A percentile compares a stretch with the other conserved stretches of the same genome.
These are phyloP conservation scores for Caryocar brasiliense DNA, from an alignment of 441 rosid genomes.

Conservation along the genomic window DNA sequence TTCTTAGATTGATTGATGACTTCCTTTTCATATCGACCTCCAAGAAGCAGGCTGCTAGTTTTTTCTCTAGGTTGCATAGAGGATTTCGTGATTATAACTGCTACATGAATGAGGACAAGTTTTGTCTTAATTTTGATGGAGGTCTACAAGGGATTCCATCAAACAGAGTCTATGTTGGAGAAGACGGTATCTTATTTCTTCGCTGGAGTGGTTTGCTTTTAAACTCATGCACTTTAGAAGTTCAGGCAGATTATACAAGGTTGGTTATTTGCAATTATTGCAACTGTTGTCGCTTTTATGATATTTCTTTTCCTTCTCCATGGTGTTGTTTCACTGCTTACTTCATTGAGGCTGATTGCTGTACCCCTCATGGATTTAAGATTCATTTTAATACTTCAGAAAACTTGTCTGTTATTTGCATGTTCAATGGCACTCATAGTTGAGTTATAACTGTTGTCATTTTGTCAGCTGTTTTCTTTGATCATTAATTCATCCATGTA, in stretches of 20 bases:
- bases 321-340: neutral
- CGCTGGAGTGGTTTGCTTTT: conserved; percentile 83
- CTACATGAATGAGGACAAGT: conserved; percentile 66
- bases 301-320: too few relatives aligned
- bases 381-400: too few relatives aligned
- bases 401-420: too few relatives aligned
- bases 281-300: too few relatives aligned
- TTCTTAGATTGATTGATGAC: conserved; percentile 75
- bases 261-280: conserved; percentile 17
- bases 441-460: neutral
- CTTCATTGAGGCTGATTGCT: neutral
- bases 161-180: conserved; percentile 37
- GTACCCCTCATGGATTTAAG: too few relatives aligned
- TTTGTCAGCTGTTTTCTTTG: neutral
- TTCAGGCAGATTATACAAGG: conserved; percentile 89
- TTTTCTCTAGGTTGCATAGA: conserved; percentile 35
- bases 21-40: conserved; percentile 79
- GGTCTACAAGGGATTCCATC: conserved; percentile 21
- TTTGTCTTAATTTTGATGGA: conserved; percentile 55
- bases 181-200: conserved; percentile 46
- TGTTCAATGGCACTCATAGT: neutral
- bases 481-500: neutral
- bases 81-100: conserved; percentile 78
- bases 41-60: conserved; percentile 48
- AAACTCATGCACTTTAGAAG: conserved; percentile 56